Conservation (phyloP, 495 filamentous ascomycete genomes). For the Hypomontagnella submonticulosa region DNA sequence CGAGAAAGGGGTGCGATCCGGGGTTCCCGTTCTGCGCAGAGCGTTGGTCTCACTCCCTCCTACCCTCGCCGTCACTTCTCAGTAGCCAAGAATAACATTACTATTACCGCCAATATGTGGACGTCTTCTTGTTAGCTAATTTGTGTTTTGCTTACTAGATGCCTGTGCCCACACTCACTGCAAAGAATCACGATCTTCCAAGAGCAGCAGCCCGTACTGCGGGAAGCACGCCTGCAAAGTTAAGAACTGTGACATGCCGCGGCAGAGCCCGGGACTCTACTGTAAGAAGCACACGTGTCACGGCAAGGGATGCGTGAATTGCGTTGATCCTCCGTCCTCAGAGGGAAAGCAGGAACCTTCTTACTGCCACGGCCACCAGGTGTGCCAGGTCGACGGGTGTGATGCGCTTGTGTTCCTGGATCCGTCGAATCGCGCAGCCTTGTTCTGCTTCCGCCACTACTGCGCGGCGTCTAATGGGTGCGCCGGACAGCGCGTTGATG, state of each 20-base stretch:
- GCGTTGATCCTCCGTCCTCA: conserved; percentile 6
- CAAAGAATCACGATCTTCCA: conserved; percentile 22
- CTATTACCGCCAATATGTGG: too few species aligned
- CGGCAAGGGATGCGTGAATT: conserved; percentile 10
- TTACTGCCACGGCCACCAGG: conserved; percentile 28
- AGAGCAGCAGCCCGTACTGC: conserved; percentile 29
- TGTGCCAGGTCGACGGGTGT: conserved; percentile 23
- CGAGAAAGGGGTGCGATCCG: conserved; percentile 21
- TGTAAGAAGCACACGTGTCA: conserved; percentile 34
- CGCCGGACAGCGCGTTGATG: conserved; percentile 21
- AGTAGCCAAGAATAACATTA: too few species aligned
- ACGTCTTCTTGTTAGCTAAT: too few species aligned
- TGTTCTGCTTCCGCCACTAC: conserved; percentile 35
- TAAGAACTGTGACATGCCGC: conserved; percentile 27
- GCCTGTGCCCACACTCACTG: conserved; percentile 21
- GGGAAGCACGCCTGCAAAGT: conserved; percentile 27
- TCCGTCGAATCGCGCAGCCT: conserved; percentile 19
- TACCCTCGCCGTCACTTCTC: background rate
- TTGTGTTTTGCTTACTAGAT: too few species aligned
- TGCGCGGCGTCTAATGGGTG: conserved; percentile 21
- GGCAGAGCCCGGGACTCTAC: conserved; percentile 15
- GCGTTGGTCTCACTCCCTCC: conserved; percentile 30
- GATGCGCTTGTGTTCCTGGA: conserved; percentile 24
- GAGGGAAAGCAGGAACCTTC: background rate
- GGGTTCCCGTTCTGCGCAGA: conserved; percentile 26